Base-by-base conservation (phyloP, 352 stramenopile genomes). In the Phytophthora sp. region DNA sequence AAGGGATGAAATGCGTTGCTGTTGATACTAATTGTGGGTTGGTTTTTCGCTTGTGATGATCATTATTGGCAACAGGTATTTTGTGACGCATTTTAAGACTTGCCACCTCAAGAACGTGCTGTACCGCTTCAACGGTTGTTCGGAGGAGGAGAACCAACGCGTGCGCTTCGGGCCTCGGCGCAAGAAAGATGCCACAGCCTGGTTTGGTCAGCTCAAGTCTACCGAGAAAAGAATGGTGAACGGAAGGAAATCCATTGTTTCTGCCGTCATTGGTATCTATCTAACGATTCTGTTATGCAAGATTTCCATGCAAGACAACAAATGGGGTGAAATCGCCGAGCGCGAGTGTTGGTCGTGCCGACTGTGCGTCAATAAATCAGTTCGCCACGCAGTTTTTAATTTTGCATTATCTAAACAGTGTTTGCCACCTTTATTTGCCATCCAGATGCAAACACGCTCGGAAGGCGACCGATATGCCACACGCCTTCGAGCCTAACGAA, bases 261-360 rank as follows among this genome's bases (percentile, higher is more conserved):
- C n/a, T n/a, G n/a, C n/a, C n/a, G n/a, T n/a, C n/a, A n/a, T n/a
- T n/a, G n/a, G n/a, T n/a, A n/a, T n/a, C n/a, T n/a, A n/a, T n/a
- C n/a, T n/a, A n/a, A n/a, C n/a, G n/a, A n/a, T n/a, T n/a, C n/a
- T n/a, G n/a, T n/a, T n/a, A n/a, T 52, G 13, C 54, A 91, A n/a
- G 83, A 90, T 93, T 55, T 91, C 84, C 2, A 91, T 93, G 84
- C 84, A 93, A 68, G 84, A 93, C 69, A 93, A 93, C 63, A 88
- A 88, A 67, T 91, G 84, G 84, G 88, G 84, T 18, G 84, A 93
- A 62, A 93, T 93, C 60, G 83, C 71, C 2, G 84, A 93, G 57
- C 67, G 68, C 18, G 84, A 90, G 58, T 90, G 79, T 71, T 93
- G 84, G 84, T 87, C 79, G 4, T 93, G 84, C 33, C 82, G 77